Percentiles rank a stretch among this genome's conserved stretches.
Evolutionary conservation across 1,284 basidiomycete species (phyloP).

Genomic region (Irpex lacteus): DNA sequence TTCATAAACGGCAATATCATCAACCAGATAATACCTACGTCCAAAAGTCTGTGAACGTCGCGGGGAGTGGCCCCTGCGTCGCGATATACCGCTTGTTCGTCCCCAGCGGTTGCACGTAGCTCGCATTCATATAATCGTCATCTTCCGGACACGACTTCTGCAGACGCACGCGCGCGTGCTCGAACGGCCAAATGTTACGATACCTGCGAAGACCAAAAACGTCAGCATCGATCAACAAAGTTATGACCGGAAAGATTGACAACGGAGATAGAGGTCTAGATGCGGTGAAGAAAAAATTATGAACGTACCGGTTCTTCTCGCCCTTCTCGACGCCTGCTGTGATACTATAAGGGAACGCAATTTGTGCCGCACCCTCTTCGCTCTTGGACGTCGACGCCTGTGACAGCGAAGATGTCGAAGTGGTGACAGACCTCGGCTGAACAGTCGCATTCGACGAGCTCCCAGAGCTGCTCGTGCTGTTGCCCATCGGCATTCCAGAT

Average conservation of each 20-base stretch:
- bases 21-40: slow-evolving; percentile 58
- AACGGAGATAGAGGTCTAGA: neutral
- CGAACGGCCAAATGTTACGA: slow-evolving; percentile 95
- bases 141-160: slow-evolving; percentile 50
- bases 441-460: neutral
- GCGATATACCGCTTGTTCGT: slow-evolving; percentile 87
- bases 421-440: neutral
- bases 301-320: slow-evolving; percentile 80
- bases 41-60: slow-evolving; percentile 95
- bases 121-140: slow-evolving; percentile 92
- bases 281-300: neutral
- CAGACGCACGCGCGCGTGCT: slow-evolving; percentile 84
- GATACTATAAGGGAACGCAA: slow-evolving; percentile 84
- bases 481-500: neutral
- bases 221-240: neutral
- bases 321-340: slow-evolving; percentile 96
- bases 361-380: slow-evolving; percentile 11
- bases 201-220: slow-evolving; percentile 50
- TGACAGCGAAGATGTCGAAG: neutral
- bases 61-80: slow-evolving; percentile 91
- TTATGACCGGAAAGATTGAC: neutral
- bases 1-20: neutral
- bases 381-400: neutral
- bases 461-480: neutral
- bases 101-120: slow-evolving; percentile 82